Conservation (phyloP, 1,284 basidiomycete species). For the Rhodotorula sp. region DNA sequence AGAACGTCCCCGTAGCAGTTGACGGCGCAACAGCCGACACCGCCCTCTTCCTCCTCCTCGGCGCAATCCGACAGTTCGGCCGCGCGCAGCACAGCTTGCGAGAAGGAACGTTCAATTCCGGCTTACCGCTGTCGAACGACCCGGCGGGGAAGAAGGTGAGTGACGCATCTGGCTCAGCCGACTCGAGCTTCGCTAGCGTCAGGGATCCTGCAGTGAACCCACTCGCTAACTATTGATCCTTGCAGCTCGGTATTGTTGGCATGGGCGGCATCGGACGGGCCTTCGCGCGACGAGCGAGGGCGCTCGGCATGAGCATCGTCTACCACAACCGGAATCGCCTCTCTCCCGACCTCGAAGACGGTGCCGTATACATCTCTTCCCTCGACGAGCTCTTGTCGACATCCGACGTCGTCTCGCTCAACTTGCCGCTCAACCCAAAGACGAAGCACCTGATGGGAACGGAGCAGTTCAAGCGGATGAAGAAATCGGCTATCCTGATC, state of each 20-base stretch:
- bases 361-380: conserved; percentile 58
- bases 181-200: neutral
- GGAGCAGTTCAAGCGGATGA: conserved; percentile 73
- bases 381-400: conserved; percentile 69
- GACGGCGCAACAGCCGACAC: conserved; percentile 90
- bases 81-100: conserved; percentile 56
- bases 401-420: conserved; percentile 69
- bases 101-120: conserved; percentile 58
- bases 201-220: too few relatives aligned
- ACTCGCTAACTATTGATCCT: neutral
- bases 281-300: conserved; percentile 48
- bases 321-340: conserved; percentile 64
- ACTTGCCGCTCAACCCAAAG: conserved; percentile 59
- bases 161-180: neutral
- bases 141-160: conserved; percentile 64
- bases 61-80: conserved; percentile 75
- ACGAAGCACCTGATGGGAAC: conserved; percentile 75
- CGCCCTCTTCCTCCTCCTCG: conserved; percentile 77
- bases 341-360: conserved; percentile 22
- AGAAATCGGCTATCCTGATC: conserved; percentile 73
- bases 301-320: conserved; percentile 76
- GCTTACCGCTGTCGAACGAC: conserved; percentile 63
- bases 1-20: conserved; percentile 82
- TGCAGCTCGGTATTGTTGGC: conserved; percentile 71
- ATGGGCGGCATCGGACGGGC: conserved; percentile 78